Percentiles rank a stretch among this genome's conserved stretches.
These are phyloP conservation scores for Globisporangium acanthophoron DNA, from an alignment of 352 stramenopile species.

Conservation along the genomic window DNA sequence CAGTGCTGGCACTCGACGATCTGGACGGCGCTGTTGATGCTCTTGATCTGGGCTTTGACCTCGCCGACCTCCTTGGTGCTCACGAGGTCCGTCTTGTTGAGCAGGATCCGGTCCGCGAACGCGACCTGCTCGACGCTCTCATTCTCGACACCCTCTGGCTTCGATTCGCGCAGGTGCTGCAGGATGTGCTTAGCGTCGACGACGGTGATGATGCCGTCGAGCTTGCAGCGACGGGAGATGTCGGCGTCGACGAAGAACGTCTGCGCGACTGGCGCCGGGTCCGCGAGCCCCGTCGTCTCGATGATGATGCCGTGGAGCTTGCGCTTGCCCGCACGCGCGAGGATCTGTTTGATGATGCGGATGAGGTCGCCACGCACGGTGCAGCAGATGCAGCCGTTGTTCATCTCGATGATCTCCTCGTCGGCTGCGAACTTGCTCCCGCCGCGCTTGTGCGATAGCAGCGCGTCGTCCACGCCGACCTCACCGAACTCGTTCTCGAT, in stretches of 20 bases:
- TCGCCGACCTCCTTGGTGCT: conserved; percentile 56
- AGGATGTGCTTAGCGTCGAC: conserved; percentile 94
- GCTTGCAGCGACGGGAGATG: conserved; percentile 60
- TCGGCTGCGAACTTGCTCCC: conserved; percentile 37
- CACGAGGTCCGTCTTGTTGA: conserved; percentile 97
- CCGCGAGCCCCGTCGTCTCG: conserved; percentile 87
- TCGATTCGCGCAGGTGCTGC: conserved; percentile 49
- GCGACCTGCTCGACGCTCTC: conserved; percentile 95
- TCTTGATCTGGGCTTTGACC: conserved; percentile 25
- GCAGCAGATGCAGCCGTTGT: conserved; percentile 97
- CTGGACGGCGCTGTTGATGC: conserved; percentile 46
- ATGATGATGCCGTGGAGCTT: conserved; percentile 84
- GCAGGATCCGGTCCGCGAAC: conserved; percentile 94
- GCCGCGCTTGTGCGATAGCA: conserved; percentile 45
- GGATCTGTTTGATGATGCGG: conserved; percentile 46
- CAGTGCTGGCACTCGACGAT: conserved; percentile 48
- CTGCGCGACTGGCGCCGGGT: conserved; percentile 87
- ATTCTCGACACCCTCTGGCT: conserved; percentile 30
- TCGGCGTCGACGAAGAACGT: conserved; percentile 92
- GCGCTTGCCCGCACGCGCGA: conserved; percentile 34
- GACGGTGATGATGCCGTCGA: conserved; percentile 95
- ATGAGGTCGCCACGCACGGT: conserved; percentile 87
- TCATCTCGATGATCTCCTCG: conserved; percentile 87
- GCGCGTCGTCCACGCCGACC: conserved; percentile 89
- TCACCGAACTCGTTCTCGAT: conserved; percentile 97